Percentiles rank a stretch among this genome's conserved stretches.
phyloP scores from a whole-genome alignment of 441 rosid genomes.

The Pelargonium myrrhifolium region DNA sequence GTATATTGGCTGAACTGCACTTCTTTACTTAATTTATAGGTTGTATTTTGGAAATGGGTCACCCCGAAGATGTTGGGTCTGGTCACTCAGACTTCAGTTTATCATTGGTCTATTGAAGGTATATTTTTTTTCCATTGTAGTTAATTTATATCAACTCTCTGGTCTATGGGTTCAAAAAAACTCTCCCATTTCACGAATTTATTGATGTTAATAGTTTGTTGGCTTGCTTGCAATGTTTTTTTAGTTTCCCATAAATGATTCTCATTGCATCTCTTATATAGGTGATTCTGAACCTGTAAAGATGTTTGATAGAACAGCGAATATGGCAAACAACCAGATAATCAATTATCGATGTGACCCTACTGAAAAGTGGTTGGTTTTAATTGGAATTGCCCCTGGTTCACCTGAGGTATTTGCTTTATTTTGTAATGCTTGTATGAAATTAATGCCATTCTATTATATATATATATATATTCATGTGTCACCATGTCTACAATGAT shows the following conservation, averaged over 20 bases:
- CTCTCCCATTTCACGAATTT: background rate
- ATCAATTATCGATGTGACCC: constrained; percentile 94
- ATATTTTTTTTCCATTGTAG: constrained; percentile 14
- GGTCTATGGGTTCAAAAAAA: constrained; percentile 1
- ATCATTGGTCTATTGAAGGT: constrained; percentile 99
- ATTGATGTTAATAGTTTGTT: background rate
- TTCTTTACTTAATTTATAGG: constrained; percentile 30
- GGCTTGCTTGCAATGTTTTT: background rate
- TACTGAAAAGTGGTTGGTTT: constrained; percentile 93
- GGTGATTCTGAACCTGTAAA: constrained; percentile 97
- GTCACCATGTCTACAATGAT: background rate
- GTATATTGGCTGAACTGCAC: constrained; percentile 4
- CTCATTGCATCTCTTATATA: constrained; percentile 23
- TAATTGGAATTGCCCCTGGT: constrained; percentile 99
- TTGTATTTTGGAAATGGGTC: constrained; percentile 99
- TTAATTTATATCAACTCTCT: background rate
- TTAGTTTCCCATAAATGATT: background rate
- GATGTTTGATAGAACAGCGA: constrained; percentile 98
- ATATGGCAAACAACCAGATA: constrained; percentile 87
- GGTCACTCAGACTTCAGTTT: constrained; percentile 84
- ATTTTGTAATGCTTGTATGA: constrained; percentile 1
- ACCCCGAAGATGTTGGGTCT: constrained; percentile 84
- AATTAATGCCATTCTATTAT: background rate
- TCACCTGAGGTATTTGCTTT: constrained; percentile 70
- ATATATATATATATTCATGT: background rate